These are phyloP conservation scores for Ceratocystis diversiconidia DNA, from an alignment of 2,329 filamentous ascomycete genomes.

Conservation along the genomic window DNA sequence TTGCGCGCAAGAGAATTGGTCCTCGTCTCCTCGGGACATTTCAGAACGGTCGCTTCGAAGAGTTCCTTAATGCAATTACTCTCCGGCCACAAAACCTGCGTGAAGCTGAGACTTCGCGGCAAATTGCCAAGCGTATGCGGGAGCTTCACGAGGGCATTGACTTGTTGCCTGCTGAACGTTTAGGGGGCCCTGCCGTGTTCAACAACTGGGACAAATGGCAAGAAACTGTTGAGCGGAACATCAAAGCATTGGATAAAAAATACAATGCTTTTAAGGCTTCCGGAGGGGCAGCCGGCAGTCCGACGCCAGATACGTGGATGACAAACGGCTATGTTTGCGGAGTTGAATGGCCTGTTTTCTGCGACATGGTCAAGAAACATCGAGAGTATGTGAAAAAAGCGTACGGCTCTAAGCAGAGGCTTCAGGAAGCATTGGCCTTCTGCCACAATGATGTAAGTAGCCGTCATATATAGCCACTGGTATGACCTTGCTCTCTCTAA, in stretches of 20 bases:
- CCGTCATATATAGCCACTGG: background rate
- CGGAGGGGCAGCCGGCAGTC: slow-evolving; percentile 20
- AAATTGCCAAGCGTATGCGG: slow-evolving; percentile 95
- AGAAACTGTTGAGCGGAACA: slow-evolving; percentile 46
- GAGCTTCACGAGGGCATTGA: slow-evolving; percentile 92
- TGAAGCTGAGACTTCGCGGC: slow-evolving; percentile 66
- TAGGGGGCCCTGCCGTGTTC: slow-evolving; percentile 71
- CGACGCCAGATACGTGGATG: slow-evolving; percentile 42
- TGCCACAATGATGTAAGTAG: slow-evolving; percentile 84
- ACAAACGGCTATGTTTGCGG: slow-evolving; percentile 65
- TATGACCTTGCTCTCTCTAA: background rate
- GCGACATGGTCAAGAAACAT: slow-evolving; percentile 60
- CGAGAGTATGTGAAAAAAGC: slow-evolving; percentile 55
- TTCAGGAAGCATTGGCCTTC: slow-evolving; percentile 71
- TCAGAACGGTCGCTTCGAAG: slow-evolving; percentile 85
- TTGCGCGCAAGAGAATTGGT: slow-evolving; percentile 85
- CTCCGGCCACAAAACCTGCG: slow-evolving; percentile 65
- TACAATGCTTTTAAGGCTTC: slow-evolving; percentile 33
- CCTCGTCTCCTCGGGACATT: slow-evolving; percentile 85
- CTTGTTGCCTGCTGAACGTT: slow-evolving; percentile 60
- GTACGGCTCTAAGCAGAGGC: slow-evolving; percentile 51
- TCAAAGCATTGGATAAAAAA: slow-evolving; percentile 43
- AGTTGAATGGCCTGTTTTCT: slow-evolving; percentile 68
- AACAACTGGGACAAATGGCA: slow-evolving; percentile 93
- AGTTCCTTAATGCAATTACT: slow-evolving; percentile 76